phyloP scores from a whole-genome alignment of 805 yeast species.

The Saturnispora ahearnii region DNA sequence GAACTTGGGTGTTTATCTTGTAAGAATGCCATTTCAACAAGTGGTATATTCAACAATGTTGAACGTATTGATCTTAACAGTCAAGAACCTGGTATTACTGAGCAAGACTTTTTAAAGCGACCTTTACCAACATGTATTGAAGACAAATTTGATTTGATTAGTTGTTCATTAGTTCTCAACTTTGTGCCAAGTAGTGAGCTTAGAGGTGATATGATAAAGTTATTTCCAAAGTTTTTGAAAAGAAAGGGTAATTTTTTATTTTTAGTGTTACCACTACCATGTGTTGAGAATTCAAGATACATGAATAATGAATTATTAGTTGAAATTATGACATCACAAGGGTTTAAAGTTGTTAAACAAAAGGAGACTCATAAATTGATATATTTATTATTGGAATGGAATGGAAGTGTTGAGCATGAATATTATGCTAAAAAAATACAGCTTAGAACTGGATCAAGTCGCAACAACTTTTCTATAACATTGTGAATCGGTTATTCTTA shows the following conservation, averaged over 20 bases:
- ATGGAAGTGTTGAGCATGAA: conserved; percentile 20
- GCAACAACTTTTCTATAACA: conserved; percentile 63
- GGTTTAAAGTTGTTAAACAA: conserved; percentile 39
- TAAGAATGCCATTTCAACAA: conserved; percentile 55
- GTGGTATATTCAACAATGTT: conserved; percentile 43
- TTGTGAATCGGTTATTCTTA: conserved; percentile 15
- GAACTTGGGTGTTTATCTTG: conserved; percentile 82
- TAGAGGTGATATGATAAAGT: conserved; percentile 70
- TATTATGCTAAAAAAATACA: conserved; percentile 35
- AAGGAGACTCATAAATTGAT: conserved; percentile 64
- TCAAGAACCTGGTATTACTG: conserved; percentile 56
- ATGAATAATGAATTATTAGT: conserved; percentile 24
- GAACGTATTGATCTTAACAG: conserved; percentile 72
- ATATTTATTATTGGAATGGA: conserved; percentile 58
- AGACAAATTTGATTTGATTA: conserved; percentile 54
- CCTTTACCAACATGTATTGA: conserved; percentile 41
- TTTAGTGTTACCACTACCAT: conserved; percentile 82
- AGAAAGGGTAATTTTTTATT: conserved; percentile 39
- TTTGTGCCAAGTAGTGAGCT: conserved; percentile 66
- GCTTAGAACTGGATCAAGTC: conserved; percentile 44
- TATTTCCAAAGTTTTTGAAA: conserved; percentile 48
- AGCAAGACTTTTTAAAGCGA: conserved; percentile 81
- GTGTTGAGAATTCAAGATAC: conserved; percentile 76
- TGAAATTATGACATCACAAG: conserved; percentile 48
- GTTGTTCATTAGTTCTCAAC: conserved; percentile 81